Base-by-base conservation (phyloP, 805 yeast genomes). In the Nakazawaea wyomingensis region DNA sequence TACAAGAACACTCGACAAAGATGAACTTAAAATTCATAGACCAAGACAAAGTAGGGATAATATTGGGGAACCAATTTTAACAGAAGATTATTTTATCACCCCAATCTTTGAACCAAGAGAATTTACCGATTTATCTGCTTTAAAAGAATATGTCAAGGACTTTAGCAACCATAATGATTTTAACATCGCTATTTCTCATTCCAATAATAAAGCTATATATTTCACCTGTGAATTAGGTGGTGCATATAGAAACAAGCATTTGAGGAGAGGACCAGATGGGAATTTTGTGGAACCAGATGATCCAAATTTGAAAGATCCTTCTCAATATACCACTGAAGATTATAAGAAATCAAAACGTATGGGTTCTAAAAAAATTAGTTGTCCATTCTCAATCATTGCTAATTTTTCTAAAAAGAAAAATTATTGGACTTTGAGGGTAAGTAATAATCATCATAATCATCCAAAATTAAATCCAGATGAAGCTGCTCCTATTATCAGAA, bases 361-460 rank as follows among this genome's bases (percentile, higher is more conserved):
- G 36, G 64, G 62, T 3, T 69, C 79, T 10, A 75, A 75, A 52
- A 75, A 75, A 53, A 68, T 74, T 46, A 69, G 68, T 50, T 76
- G 82, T 56, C 80, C 80, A 19, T 76, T 74, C 55, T 64, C 78
- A n/a, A 74, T 76, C 76, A 74, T 78, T 33, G 80, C 82, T 22
- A 66, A 68, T 51, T 74, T 57, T 53, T 71, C 75, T 22, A 76
- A 75, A 51, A 64, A 68, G 37, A 69, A 66, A 41, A 67, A 68
- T 42, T 66, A 63, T 32, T 76, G 81, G 81, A 70, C 74, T 17
- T 59, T 76, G 37, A 68, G 69, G 43, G 73, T 76, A 11, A 72
- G 77, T 9, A 71, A 78, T 50, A 74, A 74, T 56, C 77, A 73
- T 52, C 81, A 76, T 57, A 76, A 76, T 54, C 81, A 76, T 54